Base-by-base conservation (phyloP, 2,329 filamentous ascomycete species). In the Colletotrichum siamense region DNA sequence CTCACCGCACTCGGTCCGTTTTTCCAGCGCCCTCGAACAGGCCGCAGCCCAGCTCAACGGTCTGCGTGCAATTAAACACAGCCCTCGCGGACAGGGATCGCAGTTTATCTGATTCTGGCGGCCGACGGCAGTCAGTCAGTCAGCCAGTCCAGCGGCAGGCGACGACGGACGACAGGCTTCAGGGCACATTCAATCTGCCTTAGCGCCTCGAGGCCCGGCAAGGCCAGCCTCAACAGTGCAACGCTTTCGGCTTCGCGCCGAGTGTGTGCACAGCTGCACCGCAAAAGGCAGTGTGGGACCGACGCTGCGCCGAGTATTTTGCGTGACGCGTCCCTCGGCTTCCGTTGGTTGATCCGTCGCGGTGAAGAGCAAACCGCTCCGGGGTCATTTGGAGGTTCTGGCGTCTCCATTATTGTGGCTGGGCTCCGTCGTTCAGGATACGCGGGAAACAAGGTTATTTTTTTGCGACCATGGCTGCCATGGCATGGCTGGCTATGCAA, bases 281-380 rank as follows among this genome's bases (percentile, higher is more conserved):
- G 39, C 39, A 52, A 52, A 52, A 13, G n/a, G 44, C 44, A 52
- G n/a, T 52, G 44, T 52, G 26, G n/a, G 12, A 61, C 59, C 52
- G 36, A 39, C 69, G 52, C 55, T 52, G 15, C 67, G 62, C 73
- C 62, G 39, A 72, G 52, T 57, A 18, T 13, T 44, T 62, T 44
- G 69, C 36, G 62, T 69, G 62, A 55, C 69, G 73, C 73, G 62
- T 75, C 62, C 44, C 34, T 75, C 69, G 69, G 69, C 15, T 62
- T 26, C 69, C 62, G 62, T n/a, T 44, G 62, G 32, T 32, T 22
- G 12, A n/a, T 26, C 34, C 64, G 44, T 52, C 44, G n/a, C 44
- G 44, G 44, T 52, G 44, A 13, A 52, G n/a, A 22, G 44, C 44
- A 59, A 39, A 59, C 22, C 55, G 55, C 26, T 28, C 55, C 26